Evolutionary conservation across 2,329 filamentous ascomycete genomes (phyloP).

Genomic region (Colletotrichum sp.): DNA sequence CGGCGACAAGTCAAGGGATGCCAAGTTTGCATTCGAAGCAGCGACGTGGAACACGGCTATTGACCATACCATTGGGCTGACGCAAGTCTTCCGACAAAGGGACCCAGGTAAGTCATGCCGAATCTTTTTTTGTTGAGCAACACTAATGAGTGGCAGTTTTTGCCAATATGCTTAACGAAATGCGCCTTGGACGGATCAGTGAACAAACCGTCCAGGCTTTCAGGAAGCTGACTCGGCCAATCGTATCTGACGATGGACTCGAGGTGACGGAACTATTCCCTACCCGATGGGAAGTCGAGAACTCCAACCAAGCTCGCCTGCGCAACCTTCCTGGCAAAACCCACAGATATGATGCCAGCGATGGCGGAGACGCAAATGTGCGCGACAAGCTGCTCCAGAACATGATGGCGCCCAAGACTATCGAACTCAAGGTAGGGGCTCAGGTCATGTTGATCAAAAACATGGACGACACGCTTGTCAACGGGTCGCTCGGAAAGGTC

Average conservation of each 20-base stretch:
- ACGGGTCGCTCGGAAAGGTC: conserved; percentile 90
- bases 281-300: conserved; percentile 87
- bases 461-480: conserved; percentile 91
- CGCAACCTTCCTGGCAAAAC: conserved; percentile 70
- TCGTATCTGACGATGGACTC: conserved; percentile 78
- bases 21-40: conserved; percentile 93
- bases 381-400: conserved; percentile 83
- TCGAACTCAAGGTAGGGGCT: conserved; percentile 87
- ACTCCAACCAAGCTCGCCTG: conserved; percentile 80
- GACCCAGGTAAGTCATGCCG: conserved; percentile 65
- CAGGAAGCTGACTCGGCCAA: conserved; percentile 71
- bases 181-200: conserved; percentile 86
- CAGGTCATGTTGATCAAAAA: conserved; percentile 99
- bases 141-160: conserved; percentile 62
- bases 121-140: not conserved
- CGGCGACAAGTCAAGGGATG: conserved; percentile 62
- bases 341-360: conserved; percentile 74
- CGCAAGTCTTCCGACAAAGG: conserved; percentile 94
- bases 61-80: conserved; percentile 93
- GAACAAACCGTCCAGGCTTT: conserved; percentile 80
- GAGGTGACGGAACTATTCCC: conserved; percentile 91
- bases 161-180: conserved; percentile 95
- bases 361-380: conserved; percentile 74
- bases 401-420: conserved; percentile 87
- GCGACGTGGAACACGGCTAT: conserved; percentile 91